Conservation (phyloP, 1,284 basidiomycete species). For the Cryptococcus hybrid region DNA sequence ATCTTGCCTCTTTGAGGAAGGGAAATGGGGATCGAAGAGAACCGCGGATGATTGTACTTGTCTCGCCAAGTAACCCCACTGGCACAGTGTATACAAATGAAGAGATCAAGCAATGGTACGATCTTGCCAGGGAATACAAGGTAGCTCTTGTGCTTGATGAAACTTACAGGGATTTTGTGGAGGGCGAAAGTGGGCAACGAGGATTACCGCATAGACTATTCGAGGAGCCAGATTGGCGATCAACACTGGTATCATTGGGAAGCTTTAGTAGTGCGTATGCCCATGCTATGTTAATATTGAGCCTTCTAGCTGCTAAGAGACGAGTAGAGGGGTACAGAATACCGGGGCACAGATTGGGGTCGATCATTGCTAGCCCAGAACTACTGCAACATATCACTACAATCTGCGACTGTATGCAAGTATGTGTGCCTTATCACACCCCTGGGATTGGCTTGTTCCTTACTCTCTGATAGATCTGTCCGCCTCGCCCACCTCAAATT, state of each 20-base stretch:
- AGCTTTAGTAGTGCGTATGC: slow-evolving; percentile 59
- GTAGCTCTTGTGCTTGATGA: slow-evolving; percentile 83
- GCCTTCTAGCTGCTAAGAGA: neutral
- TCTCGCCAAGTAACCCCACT: slow-evolving; percentile 62
- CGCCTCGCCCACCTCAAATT: slow-evolving; percentile 67
- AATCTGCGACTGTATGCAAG: slow-evolving; percentile 69
- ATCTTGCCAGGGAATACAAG: slow-evolving; percentile 59
- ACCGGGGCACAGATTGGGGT: slow-evolving; percentile 79
- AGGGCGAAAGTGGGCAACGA: slow-evolving; percentile 22
- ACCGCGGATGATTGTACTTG: slow-evolving; percentile 67
- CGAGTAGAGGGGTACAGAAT: slow-evolving; percentile 71
- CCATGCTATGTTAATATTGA: neutral
- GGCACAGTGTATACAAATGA: slow-evolving; percentile 67
- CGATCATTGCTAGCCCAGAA: slow-evolving; percentile 63
- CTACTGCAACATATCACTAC: slow-evolving; percentile 61
- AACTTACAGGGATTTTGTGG: slow-evolving; percentile 82
- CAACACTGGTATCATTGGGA: slow-evolving; percentile 67
- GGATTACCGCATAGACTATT: slow-evolving; percentile 45
- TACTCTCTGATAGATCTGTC: slow-evolving; percentile 59
- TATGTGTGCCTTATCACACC: slow-evolving; percentile 14
- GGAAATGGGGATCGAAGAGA: slow-evolving; percentile 11
- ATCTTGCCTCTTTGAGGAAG: slow-evolving; percentile 11
- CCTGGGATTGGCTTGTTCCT: slow-evolving; percentile 6
- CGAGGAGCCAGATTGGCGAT: slow-evolving; percentile 59
- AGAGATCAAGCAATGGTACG: slow-evolving; percentile 63